Conservation (phyloP, 2,329 filamentous ascomycete species). For the Lachnellula suecica region DNA sequence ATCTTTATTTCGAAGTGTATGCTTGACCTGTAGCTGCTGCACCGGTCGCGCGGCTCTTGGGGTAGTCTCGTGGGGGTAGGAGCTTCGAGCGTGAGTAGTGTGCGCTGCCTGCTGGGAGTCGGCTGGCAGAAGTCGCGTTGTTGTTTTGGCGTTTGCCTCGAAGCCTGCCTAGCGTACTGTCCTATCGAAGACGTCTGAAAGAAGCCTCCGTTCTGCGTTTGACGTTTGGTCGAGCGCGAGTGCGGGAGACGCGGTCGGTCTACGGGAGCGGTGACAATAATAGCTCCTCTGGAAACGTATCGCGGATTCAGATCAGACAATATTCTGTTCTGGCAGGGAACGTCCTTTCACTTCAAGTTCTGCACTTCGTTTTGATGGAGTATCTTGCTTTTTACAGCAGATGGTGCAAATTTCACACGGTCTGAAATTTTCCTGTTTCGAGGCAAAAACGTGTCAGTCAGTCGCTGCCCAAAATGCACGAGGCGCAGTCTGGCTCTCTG, state of each 20-base stretch:
- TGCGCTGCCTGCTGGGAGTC: too few species aligned
- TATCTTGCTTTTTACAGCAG: slow-evolving; percentile 16
- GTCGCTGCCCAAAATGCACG: slow-evolving; percentile 4
- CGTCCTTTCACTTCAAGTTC: slow-evolving; percentile 4
- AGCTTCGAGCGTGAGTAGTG: too few species aligned
- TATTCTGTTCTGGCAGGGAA: slow-evolving; percentile 4
- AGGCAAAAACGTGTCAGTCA: slow-evolving; percentile 4
- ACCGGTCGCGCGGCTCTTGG: slow-evolving; percentile 15
- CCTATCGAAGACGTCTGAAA: too few species aligned
- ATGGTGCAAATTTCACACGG: slow-evolving; percentile 10
- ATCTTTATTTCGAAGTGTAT: slow-evolving; percentile 22
- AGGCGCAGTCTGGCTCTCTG: slow-evolving; percentile 2
- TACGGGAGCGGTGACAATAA: background rate
- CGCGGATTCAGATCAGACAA: background rate
- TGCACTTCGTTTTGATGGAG: slow-evolving; percentile 7
- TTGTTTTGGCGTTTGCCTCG: slow-evolving; percentile 7
- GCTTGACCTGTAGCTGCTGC: slow-evolving; percentile 1
- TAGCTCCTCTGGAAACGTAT: background rate
- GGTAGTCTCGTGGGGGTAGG: slow-evolving; percentile 12
- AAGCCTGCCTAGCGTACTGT: too few species aligned
- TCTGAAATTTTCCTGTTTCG: slow-evolving; percentile 4
- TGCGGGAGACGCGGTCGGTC: background rate
- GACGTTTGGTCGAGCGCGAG: too few species aligned
- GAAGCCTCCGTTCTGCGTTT: slow-evolving; percentile 4
- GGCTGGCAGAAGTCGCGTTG: background rate